Evolutionary conservation across 805 yeast species (phyloP), one percentile per base, ranked within the genome.

Genomic region (Metschnikowia reukaufii): DNA sequence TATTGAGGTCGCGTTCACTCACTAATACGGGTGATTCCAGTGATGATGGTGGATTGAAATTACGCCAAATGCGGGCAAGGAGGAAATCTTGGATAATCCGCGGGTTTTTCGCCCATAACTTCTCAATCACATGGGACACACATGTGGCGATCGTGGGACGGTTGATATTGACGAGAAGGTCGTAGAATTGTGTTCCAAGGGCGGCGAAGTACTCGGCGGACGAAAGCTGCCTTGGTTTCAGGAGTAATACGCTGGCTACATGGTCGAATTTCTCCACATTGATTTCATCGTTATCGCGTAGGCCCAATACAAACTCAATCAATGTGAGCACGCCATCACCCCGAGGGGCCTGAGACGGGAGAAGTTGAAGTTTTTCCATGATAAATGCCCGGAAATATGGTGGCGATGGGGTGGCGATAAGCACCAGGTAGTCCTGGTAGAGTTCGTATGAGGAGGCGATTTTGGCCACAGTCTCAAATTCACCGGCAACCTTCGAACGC

Each of bases 291-390:
- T 76, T 73, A 35, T 88, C 95, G 47, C 96, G 71, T 20, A 87
- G 70, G 0, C 96, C 96, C 12, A 86, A 70, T 0, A 87, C 73
- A 51, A 87, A 81, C 63, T 92, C 97, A 23, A 90, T 73, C 41
- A 92, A 65, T 1, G 90, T 75, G 23, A 78, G 65, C 1, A 94
- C 81, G 0, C 98, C 97, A 57, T 85, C 83, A 1, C 65, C 48
- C 18, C 56, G 62, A 2, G 76, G 63, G 19, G 95, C 74, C 36
- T 73, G 63, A 17, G 79, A 61, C 1, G 86, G 85, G 21, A 88
- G 64, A 3, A 62, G 50, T 0, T 84, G 77, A 3, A 92, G 68
- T 39, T 75, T 70, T 0, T 65, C 49, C 39, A 84, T 63, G 4
- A 87, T 70, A 47, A 74, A 68, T 5, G 53, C 52, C 39, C 74